Base-by-base conservation (phyloP, 805 yeast species). In the Groenewaldozyma salmanticensis region DNA sequence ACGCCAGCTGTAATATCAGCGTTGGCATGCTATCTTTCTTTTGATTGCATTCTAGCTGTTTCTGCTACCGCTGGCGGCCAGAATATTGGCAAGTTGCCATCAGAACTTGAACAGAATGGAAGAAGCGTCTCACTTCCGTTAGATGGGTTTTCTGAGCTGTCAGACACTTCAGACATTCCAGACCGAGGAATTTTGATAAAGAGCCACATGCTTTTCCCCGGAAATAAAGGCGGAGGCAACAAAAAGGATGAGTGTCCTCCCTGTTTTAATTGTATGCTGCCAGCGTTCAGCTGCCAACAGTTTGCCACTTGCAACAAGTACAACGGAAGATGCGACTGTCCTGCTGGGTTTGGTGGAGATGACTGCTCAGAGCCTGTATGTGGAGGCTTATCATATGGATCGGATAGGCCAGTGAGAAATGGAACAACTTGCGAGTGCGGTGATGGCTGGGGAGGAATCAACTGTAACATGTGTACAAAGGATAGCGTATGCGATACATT, bases 211-310 rank as follows among this genome's bases (percentile, higher is more conserved):
- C n/a, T n/a, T n/a, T n/a, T n/a, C n/a, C n/a, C n/a, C n/a, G n/a
- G n/a, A n/a, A n/a, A n/a, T n/a, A n/a, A n/a, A n/a, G n/a, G n/a
- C n/a, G n/a, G 43, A 39, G 39, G 39, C 42, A 35, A 22, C 18
- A 27, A 21, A n/a, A 31, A 48, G 21, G 75, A 67, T 7, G 67
- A 72, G 38, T 84, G 94, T 53, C 94, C 94, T 0, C 94, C 94
- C 0, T 84, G 96, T 55, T 92, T 92, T 73, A 90, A 92, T 61
- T 92, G 98, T 66, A 82, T 86, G 70, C 69, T 87, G 9, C 94
- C 96, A 2, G 81, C 87, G 48, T 87, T 83, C 54, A 80, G 78
- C 48, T 92, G 98, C 61, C 76, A 82, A 44, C 98, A 92, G 53
- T 92, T 79, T 55, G 87, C 95, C 21, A 62, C 62, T n/a, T 92